Evolutionary conservation across 768 basidiomycete species (phyloP), one percentile per base, ranked within the genome.

Genomic region (Clitopilus passeckerianus): DNA sequence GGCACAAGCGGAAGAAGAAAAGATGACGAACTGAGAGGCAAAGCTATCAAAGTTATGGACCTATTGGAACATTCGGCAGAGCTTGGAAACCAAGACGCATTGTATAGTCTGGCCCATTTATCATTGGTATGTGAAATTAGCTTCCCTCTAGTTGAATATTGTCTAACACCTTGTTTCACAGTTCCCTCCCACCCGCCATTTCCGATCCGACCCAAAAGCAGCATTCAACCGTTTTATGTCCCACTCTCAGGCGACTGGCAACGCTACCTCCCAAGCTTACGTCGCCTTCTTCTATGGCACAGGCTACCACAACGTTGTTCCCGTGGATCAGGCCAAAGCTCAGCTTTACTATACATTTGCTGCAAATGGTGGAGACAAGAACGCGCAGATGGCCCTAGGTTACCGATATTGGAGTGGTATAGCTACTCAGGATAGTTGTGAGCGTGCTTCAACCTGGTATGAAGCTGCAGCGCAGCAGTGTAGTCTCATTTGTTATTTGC

Each of bases 381-480:
- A 90, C 5, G 91, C 96, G 0, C 88, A 95, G 70, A 95, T 96
- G 92, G 86, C 93, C 1, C 78, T 98, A 33, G 97, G 88, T 0
- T 98, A 96, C 72, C 85, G 95, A 24, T 88, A 95, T 67, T 98
- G 95, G 95, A 88, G 91, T 37, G 97, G 97, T 0, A 97, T 99
- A 59, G 92, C 95, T 10, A 89, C 93, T 0, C 75, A 85, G 56
- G 94, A 98, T 70, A 86, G 87, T 65, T 98, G 97, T 72, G 80
- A 86, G 66, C 77, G 83, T 10, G 92, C 97, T 14, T 75, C 93
- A 57, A 82, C 84, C 24, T 98, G 93, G 90, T 99, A 98, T 70
- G 90, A 94, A 67, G 79, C 77, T 43, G 93, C 95, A 0, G 91
- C 95, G 15, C 91, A 95, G 62, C 84, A 92, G 74, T 84, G 94